Base-by-base conservation (phyloP, 495 filamentous ascomycete species). In the Thermothielavioides terrestris region DNA sequence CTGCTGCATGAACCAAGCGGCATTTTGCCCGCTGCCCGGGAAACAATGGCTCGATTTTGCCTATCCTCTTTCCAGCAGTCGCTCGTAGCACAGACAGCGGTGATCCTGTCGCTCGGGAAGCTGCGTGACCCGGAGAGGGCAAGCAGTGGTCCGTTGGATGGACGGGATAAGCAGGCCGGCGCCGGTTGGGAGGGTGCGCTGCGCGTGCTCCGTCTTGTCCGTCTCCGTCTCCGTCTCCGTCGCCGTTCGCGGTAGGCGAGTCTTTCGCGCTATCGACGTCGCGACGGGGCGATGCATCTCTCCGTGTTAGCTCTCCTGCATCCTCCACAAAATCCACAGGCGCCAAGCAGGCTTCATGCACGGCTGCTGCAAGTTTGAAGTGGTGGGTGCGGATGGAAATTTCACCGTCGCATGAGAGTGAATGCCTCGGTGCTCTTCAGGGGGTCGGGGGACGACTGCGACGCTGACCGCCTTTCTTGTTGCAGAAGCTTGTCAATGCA, bases 401-500 rank as follows among this genome's bases (percentile, higher is more conserved):
- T 32, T 21, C 10, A 9, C 42, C n/a, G 37, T 48, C 31, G 7
- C 14, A 8, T 41, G 22, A 41, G n/a, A n/a, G n/a, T n/a, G n/a
- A n/a, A n/a, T n/a, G n/a, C n/a, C n/a, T n/a, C n/a, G n/a, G n/a
- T n/a, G n/a, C n/a, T n/a, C 27, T 22, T 30, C 31, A 53, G 41
- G 45, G 32, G n/a, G 27, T 30, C 27, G 6, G 5, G 11, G 5
- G 6, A 5, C 11, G 27, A 30, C 6, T 30, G 6, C 27, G 5
- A 30, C n/a, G 10, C 47, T 61, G 58, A 66, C 63, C 63, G 63
- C 63, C 62, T 56, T 65, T 63, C 61, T 53, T 21, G 38, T 27
- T 25, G 25, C 9, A 20, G 22, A 12, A 46, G 22, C 17, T 20
- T 21, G 17, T 5, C 6, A 22, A 15, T 37, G 10, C 21, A 26